Base-by-base conservation (phyloP, 2,329 filamentous ascomycete genomes). In the Tolypocladium capitatum region DNA sequence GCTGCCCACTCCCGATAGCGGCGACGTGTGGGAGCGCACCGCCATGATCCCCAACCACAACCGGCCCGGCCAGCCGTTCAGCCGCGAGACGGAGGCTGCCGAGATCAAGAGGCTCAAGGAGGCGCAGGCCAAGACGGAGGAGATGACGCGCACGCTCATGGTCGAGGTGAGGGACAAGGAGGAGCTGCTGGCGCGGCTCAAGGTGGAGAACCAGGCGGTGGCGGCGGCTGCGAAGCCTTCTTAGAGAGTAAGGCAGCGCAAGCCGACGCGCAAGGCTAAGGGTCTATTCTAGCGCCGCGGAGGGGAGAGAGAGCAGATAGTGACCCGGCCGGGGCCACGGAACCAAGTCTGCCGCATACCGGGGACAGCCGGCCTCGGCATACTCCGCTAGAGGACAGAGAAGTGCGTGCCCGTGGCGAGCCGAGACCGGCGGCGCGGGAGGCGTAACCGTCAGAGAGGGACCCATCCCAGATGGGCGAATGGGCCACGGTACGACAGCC, bases 21-120 rank as follows among this genome's bases (percentile, higher is more conserved):
- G 74, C 54, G 73, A 76, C 47, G 70, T 80, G 43, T 75, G 79
- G 54, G 78, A 83, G 55, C 76, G 82, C 50, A 86, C 82, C 45
- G 86, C 86, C 48, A 81, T 88, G 70, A 80, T 94, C 52, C 87
- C 87, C 5, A 71, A 80, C 48, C 73, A 70, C 43, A 83, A 78
- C 58, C 73, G 78, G 9, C 78, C 81, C 2, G 81, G 75, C 32
- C 83, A 83, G 60, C 82, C 80, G n/a, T 90, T 86, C 61, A 86
- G 82, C 63, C 73, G 74, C 49, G 80, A 84, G 68, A 83, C 80
- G 43, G 85, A 86, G 67, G 71, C 75, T 53, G 65, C 76, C 7
- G 80, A 83, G 64, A 65, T 81, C 33, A 75, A 77, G 61, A 74
- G 73, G 58, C 66, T 83, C 42, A 71, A 71, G 52, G 81, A 81